Evolutionary conservation across 176 grass and related monocot genomes (phyloP), one percentile per base, ranked within the genome.

Genomic region (Oryza brachyantha): DNA sequence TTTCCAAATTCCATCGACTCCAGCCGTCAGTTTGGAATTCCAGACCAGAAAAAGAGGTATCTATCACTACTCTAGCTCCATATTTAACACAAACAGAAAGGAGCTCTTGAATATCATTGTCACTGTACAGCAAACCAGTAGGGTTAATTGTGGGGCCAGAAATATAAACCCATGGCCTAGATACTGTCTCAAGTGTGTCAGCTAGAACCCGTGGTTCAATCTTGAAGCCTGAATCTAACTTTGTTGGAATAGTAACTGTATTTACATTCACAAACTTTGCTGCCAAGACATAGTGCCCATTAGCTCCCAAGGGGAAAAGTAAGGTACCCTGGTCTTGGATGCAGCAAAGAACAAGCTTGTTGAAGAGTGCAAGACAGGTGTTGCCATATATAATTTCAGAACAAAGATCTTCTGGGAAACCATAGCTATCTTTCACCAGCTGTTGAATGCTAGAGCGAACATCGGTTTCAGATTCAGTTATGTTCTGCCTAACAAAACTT

Each of bases 401-500:
- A 76, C 29, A 59, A 19, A 58, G 22, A 55, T 85, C 90, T 65
- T 64, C 68, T 1, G 66, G 54, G 59, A 94, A 98, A 27, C 96
- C 92, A 78, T 94, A 98, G 79, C 71, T 84, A 77, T 79, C 91
- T 89, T 76, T 89, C 21, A 93, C 88, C 40, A 98, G 81, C 65
- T 83, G 75, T 7, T 93, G 81, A 73, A 98, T 95, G 66, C 64
- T 93, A 46, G 86, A 83, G 29, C 61, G 61, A 8, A 98, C 83
- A 87, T 95, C 92, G 1, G 87, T 93, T 83, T 98, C 96, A 40
- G 96, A 93, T 43, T 98, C 92, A 29, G 71, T 63, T 60, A 98
- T 91, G 71, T 98, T 98, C 62, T 98, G 96, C 50, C 92, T 93
- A 37, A 91, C 92, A 87, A 99, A 99, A 68, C 96, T 93, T 86